A percentile compares a stretch with the other conserved stretches of the same genome.
Evolutionary conservation across 306 rosid species (phyloP).

Genomic region (Vicia villosa): DNA sequence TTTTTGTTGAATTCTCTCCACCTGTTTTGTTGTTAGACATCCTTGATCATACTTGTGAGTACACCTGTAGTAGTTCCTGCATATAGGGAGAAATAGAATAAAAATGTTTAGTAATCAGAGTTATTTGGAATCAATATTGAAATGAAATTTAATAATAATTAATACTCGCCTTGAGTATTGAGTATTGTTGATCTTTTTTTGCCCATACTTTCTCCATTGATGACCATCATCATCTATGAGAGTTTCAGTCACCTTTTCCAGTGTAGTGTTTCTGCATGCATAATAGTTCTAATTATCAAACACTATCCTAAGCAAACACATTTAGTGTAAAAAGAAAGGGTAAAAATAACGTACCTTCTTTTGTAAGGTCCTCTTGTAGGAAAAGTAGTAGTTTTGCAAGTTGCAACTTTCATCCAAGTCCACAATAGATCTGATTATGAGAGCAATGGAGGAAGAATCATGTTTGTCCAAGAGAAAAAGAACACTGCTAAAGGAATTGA

Average conservation of each 20-base stretch:
- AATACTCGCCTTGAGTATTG: conserved; percentile 42
- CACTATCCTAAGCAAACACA: too few species aligned
- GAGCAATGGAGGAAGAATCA: neutral
- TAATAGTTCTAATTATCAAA: neutral
- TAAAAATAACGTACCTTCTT: conserved; percentile 42
- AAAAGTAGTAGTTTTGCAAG: conserved; percentile 5
- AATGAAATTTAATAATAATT: too few species aligned
- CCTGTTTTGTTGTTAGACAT: conserved; percentile 64
- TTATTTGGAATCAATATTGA: too few species aligned
- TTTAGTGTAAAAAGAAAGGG: too few species aligned
- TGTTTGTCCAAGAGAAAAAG: conserved; percentile 34
- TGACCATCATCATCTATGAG: conserved; percentile 55
- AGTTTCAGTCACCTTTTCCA: conserved; percentile 32
- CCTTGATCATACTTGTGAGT: conserved; percentile 58
- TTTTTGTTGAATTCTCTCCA: conserved; percentile 48
- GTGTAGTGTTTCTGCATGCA: conserved; percentile 43
- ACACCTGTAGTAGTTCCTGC: conserved; percentile 78
- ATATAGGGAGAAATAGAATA: neutral
- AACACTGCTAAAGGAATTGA: conserved; percentile 41
- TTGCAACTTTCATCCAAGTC: conserved; percentile 33
- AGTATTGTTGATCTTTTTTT: conserved; percentile 47
- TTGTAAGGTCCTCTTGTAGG: conserved; percentile 38
- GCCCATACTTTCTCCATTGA: conserved; percentile 80
- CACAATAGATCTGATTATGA: conserved; percentile 18
- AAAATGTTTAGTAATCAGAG: too few species aligned